These are phyloP conservation scores for Barnettozyma wickerhamii DNA, from an alignment of 805 yeast genomes.

Conservation along the genomic window DNA sequence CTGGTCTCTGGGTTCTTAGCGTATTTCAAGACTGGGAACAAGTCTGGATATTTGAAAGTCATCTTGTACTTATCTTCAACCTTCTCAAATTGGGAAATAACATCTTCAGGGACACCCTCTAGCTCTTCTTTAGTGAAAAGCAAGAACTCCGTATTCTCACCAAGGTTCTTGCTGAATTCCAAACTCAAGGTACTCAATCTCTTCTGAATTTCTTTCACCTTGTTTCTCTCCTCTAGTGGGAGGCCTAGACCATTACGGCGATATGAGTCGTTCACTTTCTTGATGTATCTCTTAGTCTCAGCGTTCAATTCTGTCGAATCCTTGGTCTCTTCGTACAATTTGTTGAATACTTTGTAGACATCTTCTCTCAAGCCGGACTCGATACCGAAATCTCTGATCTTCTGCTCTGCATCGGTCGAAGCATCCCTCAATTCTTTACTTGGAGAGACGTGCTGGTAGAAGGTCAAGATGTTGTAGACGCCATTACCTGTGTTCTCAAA, in stretches of 20 bases:
- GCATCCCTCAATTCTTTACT: constrained; percentile 67
- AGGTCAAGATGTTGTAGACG: constrained; percentile 48
- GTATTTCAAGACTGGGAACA: constrained; percentile 71
- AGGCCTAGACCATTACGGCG: constrained; percentile 68
- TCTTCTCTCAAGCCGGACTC: constrained; percentile 66
- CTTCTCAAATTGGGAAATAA: constrained; percentile 52
- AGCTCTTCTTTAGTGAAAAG: constrained; percentile 61
- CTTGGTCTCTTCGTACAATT: constrained; percentile 39
- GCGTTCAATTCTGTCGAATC: constrained; percentile 34
- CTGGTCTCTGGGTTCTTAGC: constrained; percentile 64
- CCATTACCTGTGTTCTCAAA: constrained; percentile 46
- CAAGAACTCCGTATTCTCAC: constrained; percentile 63
- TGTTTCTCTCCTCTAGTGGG: constrained; percentile 47
- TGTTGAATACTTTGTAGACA: constrained; percentile 54
- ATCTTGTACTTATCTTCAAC: constrained; percentile 45
- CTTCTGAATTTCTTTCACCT: constrained; percentile 55
- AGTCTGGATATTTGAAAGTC: constrained; percentile 79
- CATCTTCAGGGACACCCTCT: constrained; percentile 68
- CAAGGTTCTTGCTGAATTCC: constrained; percentile 59
- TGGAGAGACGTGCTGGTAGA: constrained; percentile 69
- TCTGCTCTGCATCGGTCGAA: constrained; percentile 57
- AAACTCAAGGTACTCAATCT: constrained; percentile 53
- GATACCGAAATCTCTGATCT: constrained; percentile 51
- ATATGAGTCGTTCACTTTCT: constrained; percentile 52
- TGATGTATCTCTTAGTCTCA: constrained; percentile 54